Evolutionary conservation across 2,329 filamentous ascomycete genomes (phyloP).

Genomic region (Arthrobotrys iridis): DNA sequence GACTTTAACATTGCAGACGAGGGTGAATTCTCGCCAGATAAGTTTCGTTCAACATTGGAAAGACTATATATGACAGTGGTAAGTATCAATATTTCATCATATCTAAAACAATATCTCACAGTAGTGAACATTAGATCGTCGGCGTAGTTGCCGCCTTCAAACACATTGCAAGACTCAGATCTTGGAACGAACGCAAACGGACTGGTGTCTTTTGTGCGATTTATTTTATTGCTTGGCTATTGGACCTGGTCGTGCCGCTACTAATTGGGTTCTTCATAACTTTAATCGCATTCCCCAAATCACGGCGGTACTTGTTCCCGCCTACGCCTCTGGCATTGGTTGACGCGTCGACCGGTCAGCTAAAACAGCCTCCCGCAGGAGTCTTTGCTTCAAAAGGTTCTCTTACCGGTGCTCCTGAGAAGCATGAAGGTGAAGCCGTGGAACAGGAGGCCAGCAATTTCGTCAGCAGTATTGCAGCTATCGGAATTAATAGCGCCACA

Average conservation of each 20-base stretch:
- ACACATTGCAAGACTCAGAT: conserved; percentile 78
- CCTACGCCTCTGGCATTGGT: conserved; percentile 80
- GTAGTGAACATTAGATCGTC: conserved; percentile 64
- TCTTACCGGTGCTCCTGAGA: conserved; percentile 82
- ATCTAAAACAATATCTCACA: neutral
- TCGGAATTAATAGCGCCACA: conserved; percentile 78
- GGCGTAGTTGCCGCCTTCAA: conserved; percentile 74
- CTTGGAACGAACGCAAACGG: conserved; percentile 77
- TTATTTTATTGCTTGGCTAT: conserved; percentile 73
- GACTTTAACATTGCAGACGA: conserved; percentile 84
- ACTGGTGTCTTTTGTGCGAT: conserved; percentile 74
- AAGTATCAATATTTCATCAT: neutral
- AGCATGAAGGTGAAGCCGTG: conserved; percentile 82
- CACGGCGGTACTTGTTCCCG: conserved; percentile 72
- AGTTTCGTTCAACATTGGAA: conserved; percentile 79
- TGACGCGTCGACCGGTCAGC: conserved; percentile 73
- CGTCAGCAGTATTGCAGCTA: conserved; percentile 75
- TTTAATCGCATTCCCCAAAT: conserved; percentile 73
- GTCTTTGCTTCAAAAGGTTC: conserved; percentile 80
- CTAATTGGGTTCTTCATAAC: conserved; percentile 70
- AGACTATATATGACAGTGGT: conserved; percentile 80
- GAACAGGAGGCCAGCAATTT: conserved; percentile 85
- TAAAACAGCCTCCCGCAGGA: conserved; percentile 80
- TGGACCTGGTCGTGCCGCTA: conserved; percentile 75
- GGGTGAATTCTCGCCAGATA: conserved; percentile 85